Base-by-base conservation (phyloP, 306 rosid genomes). In the Acacia acuminata region DNA sequence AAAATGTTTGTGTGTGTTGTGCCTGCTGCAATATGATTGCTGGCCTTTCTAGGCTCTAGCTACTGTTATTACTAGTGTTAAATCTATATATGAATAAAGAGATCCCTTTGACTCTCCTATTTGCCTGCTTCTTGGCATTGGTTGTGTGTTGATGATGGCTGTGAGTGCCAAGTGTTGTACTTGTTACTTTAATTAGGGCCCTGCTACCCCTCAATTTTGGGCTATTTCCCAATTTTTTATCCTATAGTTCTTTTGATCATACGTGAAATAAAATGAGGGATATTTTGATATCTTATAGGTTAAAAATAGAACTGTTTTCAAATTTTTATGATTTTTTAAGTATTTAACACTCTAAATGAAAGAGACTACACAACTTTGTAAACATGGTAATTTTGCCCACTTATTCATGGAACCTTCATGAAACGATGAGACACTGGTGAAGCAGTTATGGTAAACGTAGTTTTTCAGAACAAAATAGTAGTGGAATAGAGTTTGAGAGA, bases 401-500 rank as follows among this genome's bases (percentile, higher is more conserved):
- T 43, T 43, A 38, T 6, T 38, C 98, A 93, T 0, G 97, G 97
- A 68, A 90, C 56, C 79, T 88, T 87, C 5, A 42, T 24, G 64
- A 90, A 83, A 64, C 82, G 55, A 25, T 60, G 24, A 5, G 42
- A 91, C 84, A n/a, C 16, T 79, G 1, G 82, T 73, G 0, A 96
- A 88, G 79, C 98, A 93, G 48, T 90, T 92, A 32, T 92, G 83
- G 84, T 93, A 95, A 3, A 86, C 60, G 42, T 86, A 86, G 82
- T 88, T 85, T 15, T 79, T 88, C 0, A 92, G 75, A 20, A 72
- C 86, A 43, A 92, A 67, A 65, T 82, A 92, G 42, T 88, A 89
- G 4, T 40, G 87, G 34, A 88, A 92, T 0, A 91, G 90, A 3
- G 98, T 88, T 0, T 27, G 84, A 34, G 96, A 86, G 76, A 95